Conservation (phyloP, 2,329 filamentous ascomycete genomes). For the Hymenoscyphus occultus region DNA sequence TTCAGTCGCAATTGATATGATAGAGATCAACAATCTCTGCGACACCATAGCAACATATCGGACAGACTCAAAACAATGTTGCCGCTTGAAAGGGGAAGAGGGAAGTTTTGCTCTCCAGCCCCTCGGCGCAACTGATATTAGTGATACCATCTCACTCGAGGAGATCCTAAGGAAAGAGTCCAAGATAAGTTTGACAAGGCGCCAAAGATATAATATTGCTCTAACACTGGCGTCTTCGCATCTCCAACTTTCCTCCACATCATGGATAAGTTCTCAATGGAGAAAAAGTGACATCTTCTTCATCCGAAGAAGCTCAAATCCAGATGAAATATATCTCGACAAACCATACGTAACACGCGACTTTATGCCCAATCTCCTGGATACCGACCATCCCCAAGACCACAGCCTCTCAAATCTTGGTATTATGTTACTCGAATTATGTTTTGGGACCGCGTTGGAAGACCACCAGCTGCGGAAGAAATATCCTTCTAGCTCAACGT, state of each 20-base stretch:
- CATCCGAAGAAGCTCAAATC: constrained; percentile 11
- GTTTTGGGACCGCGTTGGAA: constrained; percentile 20
- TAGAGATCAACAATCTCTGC: not conserved
- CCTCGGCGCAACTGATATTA: constrained; percentile 8
- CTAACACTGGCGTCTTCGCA: constrained; percentile 19
- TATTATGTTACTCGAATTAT: constrained; percentile 23
- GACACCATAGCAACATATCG: not conserved
- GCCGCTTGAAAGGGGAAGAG: constrained; percentile 9
- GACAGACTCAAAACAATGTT: not conserved
- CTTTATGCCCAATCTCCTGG: constrained; percentile 6
- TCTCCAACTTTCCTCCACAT: constrained; percentile 20
- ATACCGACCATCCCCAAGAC: constrained; percentile 7
- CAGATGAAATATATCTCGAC: constrained; percentile 11
- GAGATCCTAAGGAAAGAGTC: constrained; percentile 14
- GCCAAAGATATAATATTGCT: constrained; percentile 18
- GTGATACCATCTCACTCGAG: constrained; percentile 16
- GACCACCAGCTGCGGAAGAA: constrained; percentile 14
- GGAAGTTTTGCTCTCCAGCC: constrained; percentile 17
- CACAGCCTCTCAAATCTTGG: constrained; percentile 21
- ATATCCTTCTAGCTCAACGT: not conserved
- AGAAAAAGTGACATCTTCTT: constrained; percentile 21
- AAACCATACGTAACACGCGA: constrained; percentile 19
- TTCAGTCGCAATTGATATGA: not conserved
- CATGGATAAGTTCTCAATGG: constrained; percentile 20
- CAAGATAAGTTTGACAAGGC: constrained; percentile 10